Percentiles rank a stretch among this genome's conserved stretches.
Evolutionary conservation across 2,329 filamentous ascomycete genomes (phyloP).

Genomic region (Harringtonia aguacate): DNA sequence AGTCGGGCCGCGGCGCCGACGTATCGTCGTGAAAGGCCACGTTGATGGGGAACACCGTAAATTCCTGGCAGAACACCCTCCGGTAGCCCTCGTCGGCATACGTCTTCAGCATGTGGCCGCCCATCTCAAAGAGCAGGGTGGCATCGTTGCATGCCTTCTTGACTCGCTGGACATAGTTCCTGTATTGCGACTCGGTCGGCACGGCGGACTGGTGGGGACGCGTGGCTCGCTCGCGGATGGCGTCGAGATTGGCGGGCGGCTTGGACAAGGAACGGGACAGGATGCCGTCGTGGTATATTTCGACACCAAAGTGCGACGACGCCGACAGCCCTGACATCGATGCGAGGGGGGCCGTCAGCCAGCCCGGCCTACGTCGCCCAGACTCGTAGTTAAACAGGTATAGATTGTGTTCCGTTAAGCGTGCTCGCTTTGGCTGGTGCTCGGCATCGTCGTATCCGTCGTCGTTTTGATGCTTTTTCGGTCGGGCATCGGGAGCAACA

Average conservation of each 20-base stretch:
- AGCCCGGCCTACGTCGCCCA: no score
- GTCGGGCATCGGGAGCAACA: no score
- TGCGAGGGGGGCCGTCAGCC: no score
- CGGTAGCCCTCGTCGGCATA: constrained; percentile 7
- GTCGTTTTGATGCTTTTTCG: no score
- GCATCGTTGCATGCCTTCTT: constrained; percentile 9
- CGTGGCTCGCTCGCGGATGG: constrained; percentile 6
- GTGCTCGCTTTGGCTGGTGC: no score
- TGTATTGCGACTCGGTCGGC: constrained; percentile 8
- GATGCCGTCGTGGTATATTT: no score
- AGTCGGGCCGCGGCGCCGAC: constrained; percentile 18
- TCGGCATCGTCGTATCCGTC: no score
- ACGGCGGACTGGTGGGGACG: constrained; percentile 7
- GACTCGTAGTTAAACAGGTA: no score
- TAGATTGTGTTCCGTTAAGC: no score
- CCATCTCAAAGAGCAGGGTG: constrained; percentile 9
- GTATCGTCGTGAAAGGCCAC: constrained; percentile 17
- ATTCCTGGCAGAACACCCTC: constrained; percentile 7
- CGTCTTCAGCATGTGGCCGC: constrained; percentile 12
- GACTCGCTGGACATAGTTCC: constrained; percentile 7
- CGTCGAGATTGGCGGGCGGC: constrained; percentile 12
- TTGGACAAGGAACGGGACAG: no score
- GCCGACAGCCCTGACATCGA: no score
- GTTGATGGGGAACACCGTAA: constrained; percentile 15
- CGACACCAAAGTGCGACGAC: no score